A percentile compares a stretch with the other conserved stretches of the same genome.
Evolutionary conservation across 805 yeast genomes (phyloP).

Genomic region (Ogataea degrootiae): DNA sequence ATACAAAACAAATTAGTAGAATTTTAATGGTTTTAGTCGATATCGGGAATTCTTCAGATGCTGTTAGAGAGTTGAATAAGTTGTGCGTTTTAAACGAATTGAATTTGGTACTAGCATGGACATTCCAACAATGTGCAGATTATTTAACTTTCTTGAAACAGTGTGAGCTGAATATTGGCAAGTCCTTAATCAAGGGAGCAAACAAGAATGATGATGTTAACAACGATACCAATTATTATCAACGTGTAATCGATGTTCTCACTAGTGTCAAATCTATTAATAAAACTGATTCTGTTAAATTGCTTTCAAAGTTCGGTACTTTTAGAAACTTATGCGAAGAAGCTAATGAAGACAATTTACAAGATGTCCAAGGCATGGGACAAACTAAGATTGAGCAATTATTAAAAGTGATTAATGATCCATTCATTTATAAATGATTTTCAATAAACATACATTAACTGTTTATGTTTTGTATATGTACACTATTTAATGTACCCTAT

Average conservation of each 20-base stretch:
- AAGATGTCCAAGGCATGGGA: conserved; percentile 46
- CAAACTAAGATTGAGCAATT: conserved; percentile 39
- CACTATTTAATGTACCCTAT: too few species aligned
- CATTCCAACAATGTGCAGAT: conserved; percentile 51
- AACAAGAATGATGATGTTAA: conserved; percentile 26
- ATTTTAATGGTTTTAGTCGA: conserved; percentile 62
- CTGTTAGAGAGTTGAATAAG: conserved; percentile 41
- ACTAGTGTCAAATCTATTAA: conserved; percentile 44
- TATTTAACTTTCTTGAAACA: conserved; percentile 30
- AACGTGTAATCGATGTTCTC: conserved; percentile 39
- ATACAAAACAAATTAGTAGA: conserved; percentile 27
- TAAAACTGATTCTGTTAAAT: conserved; percentile 49
- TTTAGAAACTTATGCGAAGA: conserved; percentile 36
- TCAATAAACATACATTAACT: neutral
- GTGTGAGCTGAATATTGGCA: conserved; percentile 28
- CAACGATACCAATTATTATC: conserved; percentile 35
- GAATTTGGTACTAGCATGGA: conserved; percentile 48
- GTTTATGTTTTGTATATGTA: too few species aligned
- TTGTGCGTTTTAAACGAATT: conserved; percentile 46
- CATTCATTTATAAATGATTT: conserved; percentile 42
- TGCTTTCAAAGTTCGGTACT: conserved; percentile 45
- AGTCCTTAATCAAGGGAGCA: conserved; percentile 37
- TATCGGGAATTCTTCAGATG: conserved; percentile 51
- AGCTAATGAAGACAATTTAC: conserved; percentile 26
- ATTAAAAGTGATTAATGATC: conserved; percentile 39